Percentiles rank a stretch among this genome's conserved stretches.
Evolutionary conservation across 768 basidiomycete species (phyloP).

Genomic region (Serendipita vermifera): DNA sequence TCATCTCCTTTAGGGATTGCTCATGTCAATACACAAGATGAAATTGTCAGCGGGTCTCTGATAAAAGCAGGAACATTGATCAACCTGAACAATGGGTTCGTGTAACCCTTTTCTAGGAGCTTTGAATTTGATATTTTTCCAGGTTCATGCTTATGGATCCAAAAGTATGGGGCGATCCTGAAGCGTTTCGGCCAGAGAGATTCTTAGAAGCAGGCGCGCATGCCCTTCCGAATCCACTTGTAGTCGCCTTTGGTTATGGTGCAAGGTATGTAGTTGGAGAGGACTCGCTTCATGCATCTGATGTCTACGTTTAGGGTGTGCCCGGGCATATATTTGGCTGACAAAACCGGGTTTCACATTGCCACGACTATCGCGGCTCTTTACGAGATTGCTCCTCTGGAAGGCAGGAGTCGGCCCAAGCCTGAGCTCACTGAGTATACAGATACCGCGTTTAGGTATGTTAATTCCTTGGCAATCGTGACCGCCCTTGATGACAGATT

Average conservation of each 20-base stretch:
- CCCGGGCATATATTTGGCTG: slow-evolving; percentile 1
- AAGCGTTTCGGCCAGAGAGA: background rate
- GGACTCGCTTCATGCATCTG: background rate
- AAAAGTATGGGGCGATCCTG: background rate
- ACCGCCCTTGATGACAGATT: background rate
- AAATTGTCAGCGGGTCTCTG: slow-evolving; percentile 11
- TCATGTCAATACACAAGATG: slow-evolving; percentile 8
- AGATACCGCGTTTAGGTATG: background rate
- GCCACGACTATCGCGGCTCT: background rate
- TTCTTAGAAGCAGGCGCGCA: background rate
- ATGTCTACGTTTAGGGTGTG: background rate
- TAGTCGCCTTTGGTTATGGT: background rate
- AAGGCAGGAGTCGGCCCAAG: background rate
- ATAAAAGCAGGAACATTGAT: slow-evolving; percentile 15
- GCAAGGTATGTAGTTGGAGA: background rate
- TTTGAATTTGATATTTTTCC: background rate
- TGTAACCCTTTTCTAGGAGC: background rate
- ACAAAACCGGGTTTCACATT: background rate
- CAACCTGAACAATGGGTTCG: background rate
- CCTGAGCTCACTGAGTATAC: background rate
- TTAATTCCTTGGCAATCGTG: background rate
- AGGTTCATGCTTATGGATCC: slow-evolving; percentile 6
- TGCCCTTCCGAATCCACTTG: background rate
- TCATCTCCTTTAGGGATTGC: background rate
- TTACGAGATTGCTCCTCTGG: background rate